A percentile compares a stretch with the other conserved stretches of the same genome.
phyloP scores from a whole-genome alignment of 495 filamentous ascomycete species.

The Hypoxylon perforatum region DNA sequence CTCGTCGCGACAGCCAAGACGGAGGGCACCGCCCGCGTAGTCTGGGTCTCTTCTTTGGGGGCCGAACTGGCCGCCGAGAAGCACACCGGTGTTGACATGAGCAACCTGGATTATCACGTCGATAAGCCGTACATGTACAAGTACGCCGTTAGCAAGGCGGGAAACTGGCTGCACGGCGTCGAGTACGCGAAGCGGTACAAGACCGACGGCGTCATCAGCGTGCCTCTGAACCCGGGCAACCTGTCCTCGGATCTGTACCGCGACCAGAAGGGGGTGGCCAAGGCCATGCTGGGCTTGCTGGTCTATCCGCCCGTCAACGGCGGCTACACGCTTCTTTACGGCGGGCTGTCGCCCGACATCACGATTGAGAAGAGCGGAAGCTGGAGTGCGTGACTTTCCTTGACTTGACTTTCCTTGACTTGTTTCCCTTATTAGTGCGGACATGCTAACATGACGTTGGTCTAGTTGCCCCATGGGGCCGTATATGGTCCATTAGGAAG shows the following conservation, averaged over 20 bases:
- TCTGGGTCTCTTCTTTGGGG: conserved; percentile 45
- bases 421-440: neutral
- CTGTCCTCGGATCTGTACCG: conserved; percentile 36
- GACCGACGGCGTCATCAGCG: conserved; percentile 38
- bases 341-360: conserved; percentile 54
- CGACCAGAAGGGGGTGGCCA: conserved; percentile 13
- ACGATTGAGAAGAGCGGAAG: conserved; percentile 42
- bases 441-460: neutral
- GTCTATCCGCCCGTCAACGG: conserved; percentile 49
- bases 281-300: conserved; percentile 37
- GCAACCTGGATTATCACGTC: conserved; percentile 42
- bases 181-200: conserved; percentile 35
- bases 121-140: conserved; percentile 21
- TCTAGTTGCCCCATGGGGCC: conserved; percentile 49
- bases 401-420: too few relatives aligned
- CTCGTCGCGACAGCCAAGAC: conserved; percentile 41
- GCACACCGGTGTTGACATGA: conserved; percentile 40
- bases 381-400: conserved; percentile 46
- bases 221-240: conserved; percentile 44
- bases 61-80: conserved; percentile 45
- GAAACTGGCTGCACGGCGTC: conserved; percentile 36
- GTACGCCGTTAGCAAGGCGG: conserved; percentile 40
- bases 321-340: conserved; percentile 58
- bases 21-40: conserved; percentile 37
- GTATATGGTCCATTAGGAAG: conserved; percentile 39